These are phyloP conservation scores for Trichoderma sp. DNA, from an alignment of 2,329 filamentous ascomycete genomes.

Conservation along the genomic window DNA sequence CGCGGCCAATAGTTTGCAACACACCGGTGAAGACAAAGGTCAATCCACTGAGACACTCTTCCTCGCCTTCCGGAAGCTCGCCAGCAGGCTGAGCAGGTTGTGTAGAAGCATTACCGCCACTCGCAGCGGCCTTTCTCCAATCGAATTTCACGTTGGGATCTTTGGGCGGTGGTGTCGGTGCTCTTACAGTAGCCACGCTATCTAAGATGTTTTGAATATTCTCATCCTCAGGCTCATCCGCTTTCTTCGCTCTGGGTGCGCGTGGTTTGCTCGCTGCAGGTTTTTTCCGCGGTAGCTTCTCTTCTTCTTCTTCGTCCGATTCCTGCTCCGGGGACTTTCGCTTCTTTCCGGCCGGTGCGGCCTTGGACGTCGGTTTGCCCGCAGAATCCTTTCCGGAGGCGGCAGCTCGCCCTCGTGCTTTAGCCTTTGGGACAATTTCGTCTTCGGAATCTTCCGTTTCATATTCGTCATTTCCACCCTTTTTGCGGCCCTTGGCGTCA, in stretches of 20 bases:
- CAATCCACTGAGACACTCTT: conserved; percentile 87
- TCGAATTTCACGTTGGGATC: conserved; percentile 77
- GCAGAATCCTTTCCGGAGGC: conserved; percentile 32
- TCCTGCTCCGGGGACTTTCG: conserved; percentile 61
- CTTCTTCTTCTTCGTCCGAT: conserved; percentile 60
- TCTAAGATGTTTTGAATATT: conserved; percentile 82
- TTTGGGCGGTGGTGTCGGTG: conserved; percentile 80
- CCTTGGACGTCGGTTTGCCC: conserved; percentile 39
- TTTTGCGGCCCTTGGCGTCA: conserved; percentile 67
- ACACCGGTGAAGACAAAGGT: conserved; percentile 96
- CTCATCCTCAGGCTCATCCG: conserved; percentile 67
- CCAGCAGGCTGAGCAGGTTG: conserved; percentile 65
- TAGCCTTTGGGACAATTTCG: conserved; percentile 64
- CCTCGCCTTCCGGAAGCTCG: conserved; percentile 79
- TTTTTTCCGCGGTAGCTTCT: conserved; percentile 61
- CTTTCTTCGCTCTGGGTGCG: conserved; percentile 66
- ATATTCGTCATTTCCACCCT: conserved; percentile 74
- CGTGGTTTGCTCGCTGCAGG: conserved; percentile 61
- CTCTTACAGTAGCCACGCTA: conserved; percentile 78
- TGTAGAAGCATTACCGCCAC: conserved; percentile 62
- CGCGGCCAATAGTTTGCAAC: conserved; percentile 76
- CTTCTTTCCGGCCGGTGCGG: conserved; percentile 51
- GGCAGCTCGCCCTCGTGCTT: conserved; percentile 48
- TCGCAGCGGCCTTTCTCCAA: conserved; percentile 65
- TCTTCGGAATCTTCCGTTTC: conserved; percentile 75